phyloP scores from a whole-genome alignment of 306 rosid genomes.

The Rosa persica region DNA sequence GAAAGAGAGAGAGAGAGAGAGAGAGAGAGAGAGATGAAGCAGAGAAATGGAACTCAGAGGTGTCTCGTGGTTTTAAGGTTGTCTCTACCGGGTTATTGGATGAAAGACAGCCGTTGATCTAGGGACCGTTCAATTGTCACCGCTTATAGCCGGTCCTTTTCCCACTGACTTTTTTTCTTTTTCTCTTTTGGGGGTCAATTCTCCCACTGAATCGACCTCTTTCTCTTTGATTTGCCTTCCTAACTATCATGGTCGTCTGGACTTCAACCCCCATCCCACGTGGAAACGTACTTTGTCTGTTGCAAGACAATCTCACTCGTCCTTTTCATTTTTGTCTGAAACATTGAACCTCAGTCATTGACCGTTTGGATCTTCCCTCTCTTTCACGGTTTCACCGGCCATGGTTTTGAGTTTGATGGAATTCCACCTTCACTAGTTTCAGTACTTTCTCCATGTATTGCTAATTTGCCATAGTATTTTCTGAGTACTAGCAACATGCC shows the following conservation, averaged over 20 bases:
- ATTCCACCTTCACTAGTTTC: not conserved
- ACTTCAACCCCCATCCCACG: not conserved
- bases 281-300: not conserved
- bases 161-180: too few relatives aligned
- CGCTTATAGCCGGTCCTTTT: conserved; percentile 28
- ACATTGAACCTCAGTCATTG: not conserved
- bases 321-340: not conserved
- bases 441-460: not conserved
- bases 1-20: not conserved
- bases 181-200: too few relatives aligned
- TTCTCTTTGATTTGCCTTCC: not conserved
- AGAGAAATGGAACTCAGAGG: not conserved
- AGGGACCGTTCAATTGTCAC: not conserved
- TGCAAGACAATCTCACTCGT: not conserved
- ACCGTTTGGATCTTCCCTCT: not conserved
- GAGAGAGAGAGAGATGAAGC: too few relatives aligned
- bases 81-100: conserved; percentile 1
- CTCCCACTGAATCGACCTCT: not conserved
- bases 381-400: not conserved
- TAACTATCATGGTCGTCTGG: not conserved
- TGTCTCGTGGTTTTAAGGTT: not conserved
- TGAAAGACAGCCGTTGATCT: conserved; percentile 33
- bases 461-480: too few relatives aligned
- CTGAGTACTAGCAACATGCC: too few relatives aligned
- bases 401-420: not conserved